Evolutionary conservation across 768 basidiomycete genomes (phyloP), one percentile per base, ranked within the genome.

Genomic region (Rhodotorula graminis): DNA sequence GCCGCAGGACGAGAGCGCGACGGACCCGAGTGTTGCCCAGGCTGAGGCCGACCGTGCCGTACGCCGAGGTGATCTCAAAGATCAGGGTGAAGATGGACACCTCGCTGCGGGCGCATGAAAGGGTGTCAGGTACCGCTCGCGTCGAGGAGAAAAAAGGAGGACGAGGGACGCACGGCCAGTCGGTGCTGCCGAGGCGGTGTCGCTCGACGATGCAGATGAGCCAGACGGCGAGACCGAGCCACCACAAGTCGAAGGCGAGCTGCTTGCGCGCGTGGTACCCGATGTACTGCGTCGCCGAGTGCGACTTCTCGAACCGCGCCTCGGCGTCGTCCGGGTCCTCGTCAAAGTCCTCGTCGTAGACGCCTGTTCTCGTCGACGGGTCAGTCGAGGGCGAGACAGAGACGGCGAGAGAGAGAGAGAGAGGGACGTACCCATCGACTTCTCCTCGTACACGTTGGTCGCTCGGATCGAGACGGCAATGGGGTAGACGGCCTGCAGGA

Each of bases 161-260:
- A 31, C n/a, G n/a, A n/a, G n/a, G n/a, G 53, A 52, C 74, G 46
- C 31, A 75, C 64, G 69, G 71, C 64, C 68, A 70, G 19, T 69
- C 64, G 7, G 52, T 50, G 52, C 50, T 56, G 10, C 62, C 42
- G 23, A 76, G 69, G 25, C 68, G 67, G 9, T 60, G 46, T 2
- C 73, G 58, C 85, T 97, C 96, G 72, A 96, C 88, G 75, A 97
- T 95, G 80, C 94, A 97, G 53, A 97, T 84, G 3, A 96, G 81
- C 82, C 93, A 93, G 21, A 97, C 81, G 0, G 91, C 92, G 21
- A 92, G 80, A 0, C 84, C 90, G 31, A 98, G 81, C 93, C 93
- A 96, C 95, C 94, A 96, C 86, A 97, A 92, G 81, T 96, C 94
- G 74, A 96, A 97, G 5, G 94, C 90, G 69, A 99, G 87, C 79